Evolutionary conservation across 2,329 filamentous ascomycete genomes (phyloP).

Genomic region (Leptographium wingfieldii): DNA sequence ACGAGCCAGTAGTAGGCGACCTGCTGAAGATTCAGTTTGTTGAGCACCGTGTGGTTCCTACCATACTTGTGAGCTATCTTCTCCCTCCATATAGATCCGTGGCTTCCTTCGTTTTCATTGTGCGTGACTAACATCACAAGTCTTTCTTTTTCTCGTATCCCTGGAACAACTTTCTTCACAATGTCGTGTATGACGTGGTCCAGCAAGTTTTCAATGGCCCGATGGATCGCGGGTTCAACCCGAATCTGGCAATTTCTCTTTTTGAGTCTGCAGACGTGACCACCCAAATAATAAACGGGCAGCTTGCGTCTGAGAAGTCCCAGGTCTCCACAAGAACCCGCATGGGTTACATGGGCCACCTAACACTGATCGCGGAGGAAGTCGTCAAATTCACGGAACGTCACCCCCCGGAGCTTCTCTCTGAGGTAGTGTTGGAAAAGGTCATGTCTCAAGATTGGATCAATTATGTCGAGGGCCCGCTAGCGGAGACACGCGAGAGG

Average conservation of each 20-base stretch:
- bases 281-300: constrained; percentile 81
- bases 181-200: constrained; percentile 97
- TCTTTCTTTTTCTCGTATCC: constrained; percentile 97
- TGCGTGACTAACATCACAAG: constrained; percentile 29
- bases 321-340: constrained; percentile 77
- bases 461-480: constrained; percentile 82
- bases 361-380: constrained; percentile 94
- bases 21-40: constrained; percentile 94
- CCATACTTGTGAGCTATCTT: constrained; percentile 63
- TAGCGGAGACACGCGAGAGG: constrained; percentile 86
- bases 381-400: constrained; percentile 97
- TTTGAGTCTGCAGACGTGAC: constrained; percentile 88
- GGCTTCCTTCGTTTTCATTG: background rate
- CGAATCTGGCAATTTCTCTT: constrained; percentile 76
- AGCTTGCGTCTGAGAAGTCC: constrained; percentile 73
- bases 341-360: constrained; percentile 95
- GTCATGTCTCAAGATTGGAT: constrained; percentile 88
- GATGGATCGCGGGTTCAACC: constrained; percentile 92
- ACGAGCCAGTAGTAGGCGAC: constrained; percentile 76
- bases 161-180: constrained; percentile 99
- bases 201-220: constrained; percentile 98
- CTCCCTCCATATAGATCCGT: too few relatives aligned
- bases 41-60: constrained; percentile 84
- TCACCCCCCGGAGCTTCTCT: constrained; percentile 77
- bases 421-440: constrained; percentile 70